phyloP scores from a whole-genome alignment of 2,329 filamentous ascomycete genomes.

The Ceratocystis papillata region DNA sequence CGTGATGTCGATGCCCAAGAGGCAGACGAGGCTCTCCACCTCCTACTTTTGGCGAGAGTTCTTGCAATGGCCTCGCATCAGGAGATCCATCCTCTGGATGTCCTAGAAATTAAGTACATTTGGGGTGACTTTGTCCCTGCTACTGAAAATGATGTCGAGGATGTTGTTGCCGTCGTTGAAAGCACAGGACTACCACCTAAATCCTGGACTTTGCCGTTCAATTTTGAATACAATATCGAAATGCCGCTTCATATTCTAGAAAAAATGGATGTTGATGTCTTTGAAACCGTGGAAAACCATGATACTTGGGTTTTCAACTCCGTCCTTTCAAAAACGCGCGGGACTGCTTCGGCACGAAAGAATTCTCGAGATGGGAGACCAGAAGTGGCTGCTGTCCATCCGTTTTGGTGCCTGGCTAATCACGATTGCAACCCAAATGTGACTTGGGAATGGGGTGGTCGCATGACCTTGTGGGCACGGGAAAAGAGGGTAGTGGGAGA shows the following conservation, averaged over 20 bases:
- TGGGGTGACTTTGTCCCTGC: conserved; percentile 56
- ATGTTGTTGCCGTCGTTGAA: conserved; percentile 17
- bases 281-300: conserved; percentile 45
- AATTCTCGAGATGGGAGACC: conserved; percentile 67
- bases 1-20: conserved; percentile 52
- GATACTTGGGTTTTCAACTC: conserved; percentile 84
- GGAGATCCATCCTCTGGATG: conserved; percentile 51
- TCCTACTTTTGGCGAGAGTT: conserved; percentile 51
- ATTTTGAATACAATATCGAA: conserved; percentile 64
- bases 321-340: conserved; percentile 83
- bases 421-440: conserved; percentile 95
- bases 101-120: conserved; percentile 54
- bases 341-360: conserved; percentile 78
- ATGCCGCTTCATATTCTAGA: conserved; percentile 67
- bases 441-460: conserved; percentile 81
- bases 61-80: conserved; percentile 54
- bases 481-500: conserved; percentile 45
- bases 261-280: conserved; percentile 76
- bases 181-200: conserved; percentile 37
- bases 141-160: conserved; percentile 33
- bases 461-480: conserved; percentile 59
- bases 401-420: conserved; percentile 92
- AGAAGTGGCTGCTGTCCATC: conserved; percentile 86
- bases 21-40: conserved; percentile 50
- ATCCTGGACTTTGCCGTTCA: conserved; percentile 63